A percentile compares a stretch with the other conserved stretches of the same genome.
These are phyloP conservation scores for Amniculicola lignicola DNA, from an alignment of 495 filamentous ascomycete species.

Conservation along the genomic window DNA sequence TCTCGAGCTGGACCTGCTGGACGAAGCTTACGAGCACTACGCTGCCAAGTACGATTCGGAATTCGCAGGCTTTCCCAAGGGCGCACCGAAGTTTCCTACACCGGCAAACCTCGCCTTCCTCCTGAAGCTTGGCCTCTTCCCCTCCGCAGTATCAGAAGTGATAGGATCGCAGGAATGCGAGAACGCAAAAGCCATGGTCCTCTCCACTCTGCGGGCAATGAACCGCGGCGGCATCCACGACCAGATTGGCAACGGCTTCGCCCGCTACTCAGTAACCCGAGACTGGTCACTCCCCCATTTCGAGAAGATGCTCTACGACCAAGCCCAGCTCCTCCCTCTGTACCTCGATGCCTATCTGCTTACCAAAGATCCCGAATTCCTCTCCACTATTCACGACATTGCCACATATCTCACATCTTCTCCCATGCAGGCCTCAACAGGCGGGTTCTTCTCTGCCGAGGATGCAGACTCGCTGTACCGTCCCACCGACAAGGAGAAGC, in stretches of 20 bases:
- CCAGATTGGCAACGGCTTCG: slow-evolving; percentile 88
- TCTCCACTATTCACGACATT: slow-evolving; percentile 78
- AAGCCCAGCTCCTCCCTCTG: slow-evolving; percentile 79
- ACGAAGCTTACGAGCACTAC: slow-evolving; percentile 83
- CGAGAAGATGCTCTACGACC: slow-evolving; percentile 98
- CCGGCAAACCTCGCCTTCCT: slow-evolving; percentile 81
- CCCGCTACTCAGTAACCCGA: slow-evolving; percentile 81
- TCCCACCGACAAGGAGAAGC: slow-evolving; percentile 74
- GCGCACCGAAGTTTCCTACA: slow-evolving; percentile 86
- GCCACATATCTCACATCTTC: slow-evolving; percentile 74
- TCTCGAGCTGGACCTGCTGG: slow-evolving; percentile 84
- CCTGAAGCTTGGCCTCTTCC: slow-evolving; percentile 70
- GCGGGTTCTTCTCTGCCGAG: slow-evolving; percentile 86
- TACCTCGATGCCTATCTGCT: slow-evolving; percentile 87
- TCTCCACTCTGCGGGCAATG: slow-evolving; percentile 78
- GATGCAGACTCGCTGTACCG: slow-evolving; percentile 85
- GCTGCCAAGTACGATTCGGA: slow-evolving; percentile 70
- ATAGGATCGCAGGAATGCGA: slow-evolving; percentile 76
- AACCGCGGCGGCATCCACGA: slow-evolving; percentile 85
- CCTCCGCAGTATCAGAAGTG: slow-evolving; percentile 72
- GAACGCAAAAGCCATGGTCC: slow-evolving; percentile 74
- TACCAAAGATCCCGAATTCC: slow-evolving; percentile 65
- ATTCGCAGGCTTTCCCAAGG: slow-evolving; percentile 71
- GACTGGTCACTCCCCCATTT: slow-evolving; percentile 95
- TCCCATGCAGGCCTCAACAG: slow-evolving; percentile 61